Percentiles rank a stretch among this genome's conserved stretches.
phyloP scores from a whole-genome alignment of 2,329 filamentous ascomycete genomes.

The Penicillium sumatraense region DNA sequence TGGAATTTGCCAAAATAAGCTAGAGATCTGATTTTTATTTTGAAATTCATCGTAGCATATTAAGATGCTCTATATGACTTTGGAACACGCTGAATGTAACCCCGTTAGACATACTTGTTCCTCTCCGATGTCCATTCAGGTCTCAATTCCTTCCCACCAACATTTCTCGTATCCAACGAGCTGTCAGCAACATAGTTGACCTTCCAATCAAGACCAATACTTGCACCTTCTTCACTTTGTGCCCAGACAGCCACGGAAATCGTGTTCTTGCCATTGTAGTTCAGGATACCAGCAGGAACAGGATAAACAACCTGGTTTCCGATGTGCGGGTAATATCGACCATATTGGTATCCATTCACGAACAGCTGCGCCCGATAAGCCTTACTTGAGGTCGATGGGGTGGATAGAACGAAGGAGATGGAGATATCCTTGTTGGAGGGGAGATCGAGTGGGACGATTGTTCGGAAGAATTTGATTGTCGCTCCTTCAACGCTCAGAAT shows the following conservation, averaged over 20 bases:
- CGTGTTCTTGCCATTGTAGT: constrained; percentile 63
- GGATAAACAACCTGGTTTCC: constrained; percentile 66
- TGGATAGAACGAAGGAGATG: constrained; percentile 59
- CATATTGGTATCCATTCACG: constrained; percentile 70
- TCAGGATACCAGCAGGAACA: constrained; percentile 62
- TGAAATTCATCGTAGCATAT: not conserved
- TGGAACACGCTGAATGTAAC: too few relatives aligned
- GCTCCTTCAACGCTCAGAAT: constrained; percentile 52
- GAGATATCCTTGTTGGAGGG: constrained; percentile 60
- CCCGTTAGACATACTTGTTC: constrained; percentile 34
- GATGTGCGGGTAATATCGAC: constrained; percentile 63
- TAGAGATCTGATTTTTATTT: not conserved
- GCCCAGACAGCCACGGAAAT: constrained; percentile 65
- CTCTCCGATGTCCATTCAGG: constrained; percentile 54
- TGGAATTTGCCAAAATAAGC: not conserved
- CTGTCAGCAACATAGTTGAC: constrained; percentile 59
- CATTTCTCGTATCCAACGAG: constrained; percentile 48
- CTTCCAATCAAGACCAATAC: constrained; percentile 56
- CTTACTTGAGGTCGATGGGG: constrained; percentile 41
- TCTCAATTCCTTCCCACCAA: constrained; percentile 39
- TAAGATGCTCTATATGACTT: too few relatives aligned
- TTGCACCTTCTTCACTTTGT: constrained; percentile 57
- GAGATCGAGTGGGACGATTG: constrained; percentile 55
- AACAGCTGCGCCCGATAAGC: constrained; percentile 61
- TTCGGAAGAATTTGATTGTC: constrained; percentile 62